These are phyloP conservation scores for Tolypocladium album DNA, from an alignment of 2,329 filamentous ascomycete species.

Conservation along the genomic window DNA sequence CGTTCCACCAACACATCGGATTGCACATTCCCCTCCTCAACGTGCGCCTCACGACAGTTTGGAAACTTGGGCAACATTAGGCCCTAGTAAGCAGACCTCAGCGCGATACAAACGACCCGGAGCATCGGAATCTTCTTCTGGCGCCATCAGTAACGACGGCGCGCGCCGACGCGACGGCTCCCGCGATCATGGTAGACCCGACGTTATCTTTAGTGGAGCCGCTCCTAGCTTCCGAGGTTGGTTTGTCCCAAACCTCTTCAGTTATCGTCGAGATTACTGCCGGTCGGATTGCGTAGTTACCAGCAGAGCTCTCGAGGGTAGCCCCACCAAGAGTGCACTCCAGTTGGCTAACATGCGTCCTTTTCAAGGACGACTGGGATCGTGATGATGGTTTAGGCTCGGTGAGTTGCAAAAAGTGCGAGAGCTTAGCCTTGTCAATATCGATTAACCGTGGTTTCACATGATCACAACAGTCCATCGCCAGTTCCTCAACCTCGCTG, in stretches of 20 bases:
- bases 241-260: background rate
- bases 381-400: constrained; percentile 1
- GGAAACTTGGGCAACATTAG: background rate
- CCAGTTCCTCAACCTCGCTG: constrained; percentile 14
- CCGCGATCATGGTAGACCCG: background rate
- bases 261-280: too few species aligned
- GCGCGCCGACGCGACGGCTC: background rate
- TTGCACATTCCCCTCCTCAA: background rate
- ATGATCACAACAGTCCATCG: constrained; percentile 1
- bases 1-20: too few species aligned
- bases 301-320: background rate
- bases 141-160: background rate
- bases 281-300: background rate
- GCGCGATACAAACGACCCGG: background rate
- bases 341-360: background rate
- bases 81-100: background rate
- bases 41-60: background rate
- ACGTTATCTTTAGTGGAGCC: constrained; percentile 1
- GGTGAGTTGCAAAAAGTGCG: background rate
- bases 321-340: background rate
- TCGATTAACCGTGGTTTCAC: background rate
- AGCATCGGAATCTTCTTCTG: background rate
- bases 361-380: background rate
- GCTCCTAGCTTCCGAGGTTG: constrained; percentile 3
- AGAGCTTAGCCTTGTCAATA: background rate